Evolutionary conservation across 495 filamentous ascomycete genomes (phyloP).

Genomic region (Penicillium psychrofluorescens): DNA sequence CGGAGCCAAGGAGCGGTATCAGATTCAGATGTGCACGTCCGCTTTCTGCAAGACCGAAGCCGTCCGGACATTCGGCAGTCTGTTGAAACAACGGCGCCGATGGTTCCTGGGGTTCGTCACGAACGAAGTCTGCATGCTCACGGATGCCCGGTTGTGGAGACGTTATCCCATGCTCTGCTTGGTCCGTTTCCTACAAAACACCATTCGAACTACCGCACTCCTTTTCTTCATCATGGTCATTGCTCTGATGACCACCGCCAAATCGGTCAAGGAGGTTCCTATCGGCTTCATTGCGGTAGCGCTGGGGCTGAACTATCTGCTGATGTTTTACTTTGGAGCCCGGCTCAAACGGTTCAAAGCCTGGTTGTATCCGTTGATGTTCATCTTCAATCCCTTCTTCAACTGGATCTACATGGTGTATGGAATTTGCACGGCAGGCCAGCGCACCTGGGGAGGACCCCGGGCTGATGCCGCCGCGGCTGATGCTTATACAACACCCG

Average conservation of each 20-base stretch:
- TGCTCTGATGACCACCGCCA: constrained; percentile 77
- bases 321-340: constrained; percentile 94
- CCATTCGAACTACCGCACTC: constrained; percentile 88
- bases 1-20: constrained; percentile 82
- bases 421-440: constrained; percentile 83
- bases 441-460: constrained; percentile 94
- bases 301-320: constrained; percentile 84
- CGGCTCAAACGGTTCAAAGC: constrained; percentile 85
- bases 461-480: constrained; percentile 86
- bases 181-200: constrained; percentile 93
- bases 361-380: constrained; percentile 95
- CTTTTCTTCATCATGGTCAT: constrained; percentile 95
- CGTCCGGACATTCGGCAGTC: constrained; percentile 76
- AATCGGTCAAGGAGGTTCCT: constrained; percentile 69
- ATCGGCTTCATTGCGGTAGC: constrained; percentile 96
- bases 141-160: constrained; percentile 84
- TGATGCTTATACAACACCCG: constrained; percentile 69
- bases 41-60: constrained; percentile 99
- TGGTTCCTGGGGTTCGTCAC: constrained; percentile 99
- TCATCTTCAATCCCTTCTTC: constrained; percentile 91
- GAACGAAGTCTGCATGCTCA: constrained; percentile 98
- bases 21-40: constrained; percentile 95
- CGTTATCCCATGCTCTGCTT: constrained; percentile 85
- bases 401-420: constrained; percentile 98
- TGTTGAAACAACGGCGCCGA: constrained; percentile 89